Evolutionary conservation across 352 stramenopile species (phyloP).

Genomic region (Phytopythium chamaehyphon): DNA sequence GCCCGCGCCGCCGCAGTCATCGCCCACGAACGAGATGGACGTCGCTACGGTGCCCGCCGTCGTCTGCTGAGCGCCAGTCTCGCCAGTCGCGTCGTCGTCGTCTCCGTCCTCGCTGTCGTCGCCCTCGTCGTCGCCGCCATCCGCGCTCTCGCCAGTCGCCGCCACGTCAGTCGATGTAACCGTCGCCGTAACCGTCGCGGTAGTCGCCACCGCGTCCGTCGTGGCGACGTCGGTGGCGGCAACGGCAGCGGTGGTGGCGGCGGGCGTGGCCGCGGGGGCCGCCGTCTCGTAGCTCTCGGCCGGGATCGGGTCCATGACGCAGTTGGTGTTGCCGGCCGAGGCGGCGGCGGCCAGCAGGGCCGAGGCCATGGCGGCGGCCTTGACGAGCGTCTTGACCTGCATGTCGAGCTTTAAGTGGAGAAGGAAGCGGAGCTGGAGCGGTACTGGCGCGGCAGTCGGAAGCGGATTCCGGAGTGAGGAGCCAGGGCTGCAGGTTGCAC

Average conservation of each 20-base stretch:
- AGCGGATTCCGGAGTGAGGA: conserved; percentile 3
- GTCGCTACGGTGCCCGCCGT: conserved; percentile 21
- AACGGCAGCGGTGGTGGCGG: conserved; percentile 1
- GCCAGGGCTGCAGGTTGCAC: neutral
- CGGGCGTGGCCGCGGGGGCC: conserved; percentile 7
- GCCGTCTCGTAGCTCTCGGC: neutral
- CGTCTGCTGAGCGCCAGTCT: conserved; percentile 6
- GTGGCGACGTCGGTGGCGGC: neutral
- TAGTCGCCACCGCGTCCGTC: conserved; percentile 8
- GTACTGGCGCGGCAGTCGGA: neutral
- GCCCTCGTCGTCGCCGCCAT: neutral
- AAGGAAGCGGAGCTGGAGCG: conserved; percentile 18
- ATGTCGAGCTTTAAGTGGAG: conserved; percentile 7
- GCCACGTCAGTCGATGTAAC: conserved; percentile 9
- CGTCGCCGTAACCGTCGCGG: conserved; percentile 12
- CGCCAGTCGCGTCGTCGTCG: conserved; percentile 4
- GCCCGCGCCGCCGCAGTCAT: conserved; percentile 43
- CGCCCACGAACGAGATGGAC: conserved; percentile 53
- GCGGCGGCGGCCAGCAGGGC: conserved; percentile 12
- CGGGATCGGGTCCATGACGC: conserved; percentile 23
- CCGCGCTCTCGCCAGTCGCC: conserved; percentile 6
- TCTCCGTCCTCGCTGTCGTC: conserved; percentile 5
- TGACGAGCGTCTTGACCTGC: conserved; percentile 29
- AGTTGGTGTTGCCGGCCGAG: conserved; percentile 14
- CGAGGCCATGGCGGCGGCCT: conserved; percentile 16